Conservation (phyloP, 768 basidiomycete genomes). For the Daedaleopsis sinensis region DNA sequence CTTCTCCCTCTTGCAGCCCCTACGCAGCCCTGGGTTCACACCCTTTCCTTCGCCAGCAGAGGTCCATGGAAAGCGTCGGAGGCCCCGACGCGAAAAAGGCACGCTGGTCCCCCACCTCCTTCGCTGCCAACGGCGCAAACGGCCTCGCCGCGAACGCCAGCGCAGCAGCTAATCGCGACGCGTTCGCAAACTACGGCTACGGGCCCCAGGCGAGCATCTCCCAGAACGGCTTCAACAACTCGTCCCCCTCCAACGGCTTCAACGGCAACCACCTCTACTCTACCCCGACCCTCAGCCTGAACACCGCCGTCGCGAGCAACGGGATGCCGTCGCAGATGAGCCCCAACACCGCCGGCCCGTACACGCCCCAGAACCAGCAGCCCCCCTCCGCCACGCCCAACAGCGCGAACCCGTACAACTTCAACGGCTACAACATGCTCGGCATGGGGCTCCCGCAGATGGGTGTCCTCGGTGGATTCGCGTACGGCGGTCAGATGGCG, state of each 20-base stretch:
- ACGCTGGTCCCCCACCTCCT: slow-evolving; percentile 79
- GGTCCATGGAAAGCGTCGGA: slow-evolving; percentile 82
- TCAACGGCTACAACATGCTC: slow-evolving; percentile 75
- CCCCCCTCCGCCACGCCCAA: slow-evolving; percentile 41
- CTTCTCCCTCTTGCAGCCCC: background rate
- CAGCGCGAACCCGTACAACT: slow-evolving; percentile 53
- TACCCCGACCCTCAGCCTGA: slow-evolving; percentile 70
- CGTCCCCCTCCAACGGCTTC: slow-evolving; percentile 50
- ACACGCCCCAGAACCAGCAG: slow-evolving; percentile 48
- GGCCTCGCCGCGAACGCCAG: slow-evolving; percentile 45
- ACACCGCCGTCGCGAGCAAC: slow-evolving; percentile 53
- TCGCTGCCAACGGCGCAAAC: slow-evolving; percentile 38
- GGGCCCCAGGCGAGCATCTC: slow-evolving; percentile 62
- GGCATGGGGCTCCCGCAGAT: slow-evolving; percentile 80
- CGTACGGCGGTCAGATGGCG: slow-evolving; percentile 69
- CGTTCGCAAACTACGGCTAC: slow-evolving; percentile 88
- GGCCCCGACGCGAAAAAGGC: slow-evolving; percentile 90
- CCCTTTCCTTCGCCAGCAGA: slow-evolving; percentile 44
- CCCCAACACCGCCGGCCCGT: slow-evolving; percentile 62
- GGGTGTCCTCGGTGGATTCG: slow-evolving; percentile 72
- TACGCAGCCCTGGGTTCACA: background rate
- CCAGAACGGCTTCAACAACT: slow-evolving; percentile 56
- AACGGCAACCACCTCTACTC: slow-evolving; percentile 68
- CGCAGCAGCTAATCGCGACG: slow-evolving; percentile 57
- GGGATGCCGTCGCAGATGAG: slow-evolving; percentile 66